phyloP scores from a whole-genome alignment of 2,329 filamentous ascomycete genomes.

The Colletotrichum chlorophyti region DNA sequence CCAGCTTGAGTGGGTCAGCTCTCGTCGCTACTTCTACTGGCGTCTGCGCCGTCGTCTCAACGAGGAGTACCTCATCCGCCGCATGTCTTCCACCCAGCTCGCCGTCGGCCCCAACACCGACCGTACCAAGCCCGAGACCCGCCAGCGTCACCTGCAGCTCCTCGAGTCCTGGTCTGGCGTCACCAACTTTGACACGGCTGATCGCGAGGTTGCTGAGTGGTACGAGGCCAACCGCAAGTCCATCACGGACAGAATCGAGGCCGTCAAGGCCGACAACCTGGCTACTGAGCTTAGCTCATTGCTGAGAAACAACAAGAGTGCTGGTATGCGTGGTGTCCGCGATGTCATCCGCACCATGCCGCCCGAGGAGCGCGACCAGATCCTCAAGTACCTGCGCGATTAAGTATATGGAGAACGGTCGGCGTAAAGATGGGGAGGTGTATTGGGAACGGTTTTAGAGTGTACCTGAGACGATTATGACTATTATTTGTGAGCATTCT shows the following conservation, averaged over 20 bases:
- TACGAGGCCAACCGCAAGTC: conserved; percentile 93
- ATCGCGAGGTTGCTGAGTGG: conserved; percentile 88
- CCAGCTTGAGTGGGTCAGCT: conserved; percentile 83
- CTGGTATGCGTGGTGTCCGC: conserved; percentile 84
- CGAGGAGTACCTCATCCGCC: conserved; percentile 96
- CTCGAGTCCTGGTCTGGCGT: conserved; percentile 86
- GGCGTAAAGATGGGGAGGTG: conserved; percentile 6
- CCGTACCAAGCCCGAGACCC: conserved; percentile 55
- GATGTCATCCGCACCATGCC: conserved; percentile 87
- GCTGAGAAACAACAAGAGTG: conserved; percentile 61
- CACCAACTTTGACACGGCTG: conserved; percentile 77
- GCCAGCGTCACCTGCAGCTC: conserved; percentile 73
- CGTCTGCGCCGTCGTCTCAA: conserved; percentile 94
- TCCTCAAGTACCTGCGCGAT: conserved; percentile 67
- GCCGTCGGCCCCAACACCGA: conserved; percentile 44
- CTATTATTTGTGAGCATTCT: conserved; percentile 25
- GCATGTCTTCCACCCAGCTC: conserved; percentile 65
- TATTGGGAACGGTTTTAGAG: conserved; percentile 4
- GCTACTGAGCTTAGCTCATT: conserved; percentile 53
- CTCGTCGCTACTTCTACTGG: conserved; percentile 99
- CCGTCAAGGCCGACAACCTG: conserved; percentile 76
- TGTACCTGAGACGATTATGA: conserved; percentile 25
- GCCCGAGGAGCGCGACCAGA: conserved; percentile 84
- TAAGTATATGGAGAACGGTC: conserved; percentile 31
- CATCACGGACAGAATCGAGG: conserved; percentile 84